Conservation (phyloP, 352 stramenopile species). For the Phytophthora gonapodyides region DNA sequence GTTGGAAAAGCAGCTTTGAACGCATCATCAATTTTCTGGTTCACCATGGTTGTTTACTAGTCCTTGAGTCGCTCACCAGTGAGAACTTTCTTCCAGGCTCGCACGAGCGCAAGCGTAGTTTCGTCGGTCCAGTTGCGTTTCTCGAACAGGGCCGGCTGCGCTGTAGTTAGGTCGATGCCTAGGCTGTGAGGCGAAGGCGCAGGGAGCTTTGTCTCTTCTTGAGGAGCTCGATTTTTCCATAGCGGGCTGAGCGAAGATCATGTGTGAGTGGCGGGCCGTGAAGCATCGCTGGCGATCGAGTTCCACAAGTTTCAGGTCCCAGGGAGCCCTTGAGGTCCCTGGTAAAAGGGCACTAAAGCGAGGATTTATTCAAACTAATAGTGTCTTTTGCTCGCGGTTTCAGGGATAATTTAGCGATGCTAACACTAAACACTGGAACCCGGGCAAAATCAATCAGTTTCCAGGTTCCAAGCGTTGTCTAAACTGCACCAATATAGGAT, state of each 20-base stretch:
- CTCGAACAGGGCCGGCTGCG: background rate
- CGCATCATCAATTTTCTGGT: background rate
- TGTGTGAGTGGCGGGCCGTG: background rate
- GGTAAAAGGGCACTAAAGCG: background rate
- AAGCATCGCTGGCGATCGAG: background rate
- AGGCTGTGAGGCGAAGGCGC: too few species aligned
- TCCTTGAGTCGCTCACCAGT: background rate
- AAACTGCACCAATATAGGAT: background rate
- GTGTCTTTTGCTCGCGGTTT: background rate
- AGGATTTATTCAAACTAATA: background rate
- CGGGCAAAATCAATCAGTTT: background rate
- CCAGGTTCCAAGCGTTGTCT: background rate
- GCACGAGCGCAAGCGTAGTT: background rate
- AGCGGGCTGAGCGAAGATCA: too few species aligned
- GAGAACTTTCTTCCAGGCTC: background rate
- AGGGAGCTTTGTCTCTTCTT: too few species aligned
- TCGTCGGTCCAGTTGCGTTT: slow-evolving; percentile 7
- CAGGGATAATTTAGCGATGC: background rate
- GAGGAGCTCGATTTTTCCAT: too few species aligned
- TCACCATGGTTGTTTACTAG: slow-evolving; percentile 1
- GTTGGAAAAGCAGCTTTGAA: background rate
- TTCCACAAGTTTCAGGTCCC: background rate
- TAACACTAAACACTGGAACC: background rate
- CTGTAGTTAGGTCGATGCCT: too few species aligned
- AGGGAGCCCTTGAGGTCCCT: background rate